A percentile compares a stretch with the other conserved stretches of the same genome.
Conservation (phyloP, 2,329 filamentous ascomycete genomes). For the Knufia fluminis region DNA sequence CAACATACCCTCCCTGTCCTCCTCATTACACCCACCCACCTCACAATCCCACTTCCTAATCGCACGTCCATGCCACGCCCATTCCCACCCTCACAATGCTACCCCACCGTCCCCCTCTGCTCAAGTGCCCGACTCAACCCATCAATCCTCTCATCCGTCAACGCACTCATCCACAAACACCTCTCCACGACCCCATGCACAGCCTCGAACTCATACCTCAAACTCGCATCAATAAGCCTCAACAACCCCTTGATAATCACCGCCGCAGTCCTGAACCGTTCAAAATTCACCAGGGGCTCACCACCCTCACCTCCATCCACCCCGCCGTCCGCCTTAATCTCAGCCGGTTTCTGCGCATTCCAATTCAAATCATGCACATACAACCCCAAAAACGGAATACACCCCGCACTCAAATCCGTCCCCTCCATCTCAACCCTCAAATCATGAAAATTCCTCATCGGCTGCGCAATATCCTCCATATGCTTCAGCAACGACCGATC, state of each 20-base stretch:
- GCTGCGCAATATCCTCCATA: slow-evolving; percentile 53
- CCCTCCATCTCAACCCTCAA: slow-evolving; percentile 57
- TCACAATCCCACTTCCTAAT: neutral
- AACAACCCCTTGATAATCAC: slow-evolving; percentile 56
- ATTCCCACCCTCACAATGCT: too few relatives aligned
- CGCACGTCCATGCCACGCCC: neutral
- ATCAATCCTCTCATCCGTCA: slow-evolving; percentile 50
- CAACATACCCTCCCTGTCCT: too few relatives aligned
- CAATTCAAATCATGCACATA: slow-evolving; percentile 60
- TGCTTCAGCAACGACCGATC: slow-evolving; percentile 49
- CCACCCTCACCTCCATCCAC: slow-evolving; percentile 28
- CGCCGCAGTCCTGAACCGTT: slow-evolving; percentile 56
- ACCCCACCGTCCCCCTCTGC: slow-evolving; percentile 2
- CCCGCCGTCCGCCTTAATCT: slow-evolving; percentile 34
- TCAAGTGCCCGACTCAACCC: slow-evolving; percentile 36
- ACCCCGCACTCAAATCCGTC: slow-evolving; percentile 48
- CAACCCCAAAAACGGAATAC: slow-evolving; percentile 57
- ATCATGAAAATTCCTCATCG: slow-evolving; percentile 54
- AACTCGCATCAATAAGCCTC: slow-evolving; percentile 54
- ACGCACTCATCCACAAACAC: slow-evolving; percentile 55
- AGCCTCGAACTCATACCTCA: slow-evolving; percentile 50
- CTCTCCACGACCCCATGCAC: slow-evolving; percentile 50
- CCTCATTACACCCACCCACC: too few relatives aligned
- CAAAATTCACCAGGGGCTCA: slow-evolving; percentile 56
- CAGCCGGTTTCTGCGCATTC: slow-evolving; percentile 56